Evolutionary conservation across 352 stramenopile genomes (phyloP), one percentile per base, ranked within the genome.

Genomic region (Globisporangium viniferum): DNA sequence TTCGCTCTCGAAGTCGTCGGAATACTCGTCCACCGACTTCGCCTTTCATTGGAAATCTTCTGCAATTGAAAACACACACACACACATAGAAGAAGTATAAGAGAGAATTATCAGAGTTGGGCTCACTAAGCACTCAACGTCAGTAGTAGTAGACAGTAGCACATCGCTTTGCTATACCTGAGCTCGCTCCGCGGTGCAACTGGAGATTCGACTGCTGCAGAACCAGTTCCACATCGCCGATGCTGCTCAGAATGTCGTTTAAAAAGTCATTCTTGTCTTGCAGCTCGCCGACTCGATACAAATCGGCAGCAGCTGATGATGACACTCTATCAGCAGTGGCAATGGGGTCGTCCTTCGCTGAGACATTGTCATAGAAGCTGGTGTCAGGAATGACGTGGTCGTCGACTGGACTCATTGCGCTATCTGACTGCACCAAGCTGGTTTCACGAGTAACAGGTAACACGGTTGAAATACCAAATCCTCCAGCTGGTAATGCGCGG

Each of bases 241-340:
- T 90, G 62, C 77, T 89, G 46, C 66, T 77, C 9, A 91, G 44
- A 49, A 91, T 91, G 1, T 91, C 75, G 15, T 77, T 74, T 24
- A 91, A 66, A 68, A 91, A 91, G 0, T 80, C 72, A 24, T 77
- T 65, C 29, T 74, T 80, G 15, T 73, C 67, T 66, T 73, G 67
- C 5, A 70, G 69, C 22, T 70, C 68, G 3, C 58, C 51, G 3
- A 64, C 35, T 12, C 20, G 18, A 22, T 64, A 74, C 36, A 6
- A 9, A 31, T 24, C 20, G 9, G 12, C 20, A 27, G 29, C 15
- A 49, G 4, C 5, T n/a, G 41, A 3, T 2, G 15, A 7, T 15
- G 15, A 33, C 31, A 33, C 54, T 59, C 24, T 27, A 41, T 7
- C 54, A 44, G 15, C 4, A 59, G 15, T 24, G 14, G 15, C 15